Evolutionary conservation across 2,329 filamentous ascomycete species (phyloP).

Genomic region (Paradendryphiella salina): DNA sequence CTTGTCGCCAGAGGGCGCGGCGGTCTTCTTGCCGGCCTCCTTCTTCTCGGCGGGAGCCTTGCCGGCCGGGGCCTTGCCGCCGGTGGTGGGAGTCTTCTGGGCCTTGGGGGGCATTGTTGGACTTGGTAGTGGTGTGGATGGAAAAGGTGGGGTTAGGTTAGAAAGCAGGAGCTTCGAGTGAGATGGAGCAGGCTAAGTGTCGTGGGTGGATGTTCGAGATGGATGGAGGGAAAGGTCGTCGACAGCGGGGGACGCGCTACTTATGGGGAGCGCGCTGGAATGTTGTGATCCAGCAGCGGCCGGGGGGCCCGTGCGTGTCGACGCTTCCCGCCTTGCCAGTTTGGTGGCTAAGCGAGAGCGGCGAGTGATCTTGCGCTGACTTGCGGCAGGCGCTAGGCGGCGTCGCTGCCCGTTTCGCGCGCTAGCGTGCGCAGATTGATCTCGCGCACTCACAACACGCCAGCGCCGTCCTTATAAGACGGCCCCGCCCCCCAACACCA

Average conservation of each 20-base stretch:
- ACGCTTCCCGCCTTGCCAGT: constrained; percentile 29
- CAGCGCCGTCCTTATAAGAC: constrained; percentile 48
- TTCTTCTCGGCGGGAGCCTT: constrained; percentile 95
- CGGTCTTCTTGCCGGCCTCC: constrained; percentile 99
- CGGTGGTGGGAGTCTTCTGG: constrained; percentile 94
- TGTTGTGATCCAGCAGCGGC: constrained; percentile 48
- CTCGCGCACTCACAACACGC: constrained; percentile 48
- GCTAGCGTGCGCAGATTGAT: constrained; percentile 45
- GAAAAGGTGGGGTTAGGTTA: constrained; percentile 17
- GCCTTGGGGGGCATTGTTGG: constrained; percentile 94
- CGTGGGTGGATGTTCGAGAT: constrained; percentile 47
- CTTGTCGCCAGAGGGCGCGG: constrained; percentile 91
- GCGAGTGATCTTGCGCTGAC: constrained; percentile 31
- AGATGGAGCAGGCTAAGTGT: constrained; percentile 30
- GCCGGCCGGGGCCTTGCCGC: constrained; percentile 85
- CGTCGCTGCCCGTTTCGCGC: constrained; percentile 28
- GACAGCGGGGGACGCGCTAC: constrained; percentile 49
- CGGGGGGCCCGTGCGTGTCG: constrained; percentile 36
- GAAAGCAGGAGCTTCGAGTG: constrained; percentile 15
- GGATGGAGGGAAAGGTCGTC: constrained; percentile 45
- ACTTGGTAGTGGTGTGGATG: constrained; percentile 12
- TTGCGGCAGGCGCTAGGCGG: constrained; percentile 18
- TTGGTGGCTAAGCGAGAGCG: constrained; percentile 29
- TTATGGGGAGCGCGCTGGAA: constrained; percentile 46
- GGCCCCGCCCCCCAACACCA: constrained; percentile 43